These are phyloP conservation scores for Suillus alpinus DNA, from an alignment of 768 basidiomycete species.

Conservation along the genomic window DNA sequence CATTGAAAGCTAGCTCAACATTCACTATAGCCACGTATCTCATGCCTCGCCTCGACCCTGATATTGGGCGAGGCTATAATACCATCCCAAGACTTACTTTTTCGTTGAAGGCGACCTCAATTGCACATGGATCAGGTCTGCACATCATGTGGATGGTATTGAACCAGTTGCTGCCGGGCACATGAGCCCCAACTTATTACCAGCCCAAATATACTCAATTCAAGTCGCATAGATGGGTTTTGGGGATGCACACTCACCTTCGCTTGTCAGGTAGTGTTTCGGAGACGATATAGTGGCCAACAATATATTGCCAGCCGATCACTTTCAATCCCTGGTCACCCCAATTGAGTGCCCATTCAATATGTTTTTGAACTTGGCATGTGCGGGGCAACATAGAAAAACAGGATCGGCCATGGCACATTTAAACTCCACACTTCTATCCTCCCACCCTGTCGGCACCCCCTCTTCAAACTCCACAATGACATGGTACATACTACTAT, in stretches of 20 bases:
- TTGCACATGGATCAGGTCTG: neutral
- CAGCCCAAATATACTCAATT: neutral
- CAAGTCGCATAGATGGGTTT: too few species aligned
- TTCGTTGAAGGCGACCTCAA: neutral
- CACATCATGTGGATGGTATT: too few species aligned
- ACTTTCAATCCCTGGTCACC: neutral
- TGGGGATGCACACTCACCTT: neutral
- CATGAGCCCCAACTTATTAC: neutral
- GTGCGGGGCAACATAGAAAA: too few species aligned
- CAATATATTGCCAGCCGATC: neutral
- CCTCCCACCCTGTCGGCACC: too few species aligned
- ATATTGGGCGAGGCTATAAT: neutral
- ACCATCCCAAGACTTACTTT: neutral
- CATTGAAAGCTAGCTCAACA: neutral
- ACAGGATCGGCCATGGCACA: too few species aligned
- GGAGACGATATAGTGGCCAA: neutral
- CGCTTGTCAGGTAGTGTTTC: too few species aligned
- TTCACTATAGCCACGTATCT: conserved; percentile 22
- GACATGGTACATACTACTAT: too few species aligned
- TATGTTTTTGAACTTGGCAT: too few species aligned
- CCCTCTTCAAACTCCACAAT: too few species aligned
- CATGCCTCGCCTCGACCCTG: neutral
- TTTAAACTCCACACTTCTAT: too few species aligned
- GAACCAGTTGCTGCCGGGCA: neutral
- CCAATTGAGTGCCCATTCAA: too few species aligned